These are phyloP conservation scores for Aureobasidium pullulans DNA, from an alignment of 2,329 filamentous ascomycete species.

Conservation along the genomic window DNA sequence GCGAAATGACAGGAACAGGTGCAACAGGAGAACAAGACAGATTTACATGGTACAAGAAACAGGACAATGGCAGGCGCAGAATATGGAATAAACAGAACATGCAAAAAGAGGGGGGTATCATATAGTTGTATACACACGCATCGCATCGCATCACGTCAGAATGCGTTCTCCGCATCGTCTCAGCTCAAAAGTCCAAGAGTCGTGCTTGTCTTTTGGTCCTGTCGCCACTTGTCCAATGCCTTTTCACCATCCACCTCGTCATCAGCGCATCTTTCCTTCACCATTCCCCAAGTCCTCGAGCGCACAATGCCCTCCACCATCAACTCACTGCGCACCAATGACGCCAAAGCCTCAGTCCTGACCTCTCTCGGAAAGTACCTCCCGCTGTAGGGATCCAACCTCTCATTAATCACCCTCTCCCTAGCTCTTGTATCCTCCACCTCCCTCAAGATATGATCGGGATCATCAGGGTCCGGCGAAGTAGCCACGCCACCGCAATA, in stretches of 20 bases:
- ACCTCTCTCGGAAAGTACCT: constrained; percentile 74
- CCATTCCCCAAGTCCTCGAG: constrained; percentile 69
- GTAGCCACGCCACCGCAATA: constrained; percentile 88
- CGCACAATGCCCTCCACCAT: constrained; percentile 74
- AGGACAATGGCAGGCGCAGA: not conserved
- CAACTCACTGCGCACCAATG: constrained; percentile 65
- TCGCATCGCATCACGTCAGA: not conserved
- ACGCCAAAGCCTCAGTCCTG: constrained; percentile 71
- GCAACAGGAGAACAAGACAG: not conserved
- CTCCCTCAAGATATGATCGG: constrained; percentile 62
- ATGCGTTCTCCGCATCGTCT: not conserved
- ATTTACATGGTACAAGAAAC: not conserved
- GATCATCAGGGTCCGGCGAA: constrained; percentile 79
- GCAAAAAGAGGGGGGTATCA: constrained; percentile 11
- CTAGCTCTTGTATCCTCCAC: constrained; percentile 62
- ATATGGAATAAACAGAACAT: not conserved
- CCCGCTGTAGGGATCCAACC: constrained; percentile 83
- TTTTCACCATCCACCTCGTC: constrained; percentile 45
- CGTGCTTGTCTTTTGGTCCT: not conserved
- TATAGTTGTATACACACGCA: constrained; percentile 7
- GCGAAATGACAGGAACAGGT: not conserved
- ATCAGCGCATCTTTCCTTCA: constrained; percentile 63
- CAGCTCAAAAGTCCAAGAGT: not conserved
- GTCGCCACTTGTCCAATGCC: constrained; percentile 57
- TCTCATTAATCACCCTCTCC: constrained; percentile 73